These are phyloP conservation scores for Penicillium macrosclerotiorum DNA, from an alignment of 495 filamentous ascomycete genomes.

Conservation along the genomic window DNA sequence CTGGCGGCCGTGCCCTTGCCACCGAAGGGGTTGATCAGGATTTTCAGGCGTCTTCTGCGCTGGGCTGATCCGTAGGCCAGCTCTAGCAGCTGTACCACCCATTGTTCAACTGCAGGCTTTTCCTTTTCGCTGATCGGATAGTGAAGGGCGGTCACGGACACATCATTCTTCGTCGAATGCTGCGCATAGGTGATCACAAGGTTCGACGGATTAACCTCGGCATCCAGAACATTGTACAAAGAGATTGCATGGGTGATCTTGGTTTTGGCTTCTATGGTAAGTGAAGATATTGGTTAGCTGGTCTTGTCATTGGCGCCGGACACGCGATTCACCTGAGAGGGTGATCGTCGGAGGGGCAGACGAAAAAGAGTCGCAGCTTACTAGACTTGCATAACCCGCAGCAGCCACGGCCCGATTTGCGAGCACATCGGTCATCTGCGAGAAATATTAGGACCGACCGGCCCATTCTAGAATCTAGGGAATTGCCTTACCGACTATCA, in stretches of 20 bases:
- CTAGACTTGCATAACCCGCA: constrained; percentile 37
- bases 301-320: neutral
- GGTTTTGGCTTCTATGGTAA: constrained; percentile 20
- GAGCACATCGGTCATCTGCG: constrained; percentile 33
- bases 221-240: constrained; percentile 84
- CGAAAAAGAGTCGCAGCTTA: constrained; percentile 20
- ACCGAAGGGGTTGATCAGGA: constrained; percentile 87
- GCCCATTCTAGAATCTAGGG: neutral
- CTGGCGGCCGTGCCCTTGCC: constrained; percentile 76
- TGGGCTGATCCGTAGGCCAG: constrained; percentile 72
- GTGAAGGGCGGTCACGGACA: constrained; percentile 56
- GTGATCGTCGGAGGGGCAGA: constrained; percentile 12
- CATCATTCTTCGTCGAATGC: constrained; percentile 50
- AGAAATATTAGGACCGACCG: neutral
- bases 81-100: constrained; percentile 62
- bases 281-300: constrained; percentile 14
- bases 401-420: constrained; percentile 34
- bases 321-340: constrained; percentile 8
- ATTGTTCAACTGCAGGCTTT: constrained; percentile 49
- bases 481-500: constrained; percentile 54
- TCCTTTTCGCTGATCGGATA: constrained; percentile 59
- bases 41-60: constrained; percentile 72
- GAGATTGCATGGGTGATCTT: constrained; percentile 57
- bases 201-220: constrained; percentile 57
- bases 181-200: constrained; percentile 75